phyloP scores from a whole-genome alignment of 371 early-diverging fungal genomes.

The Mortierella polycephala region DNA sequence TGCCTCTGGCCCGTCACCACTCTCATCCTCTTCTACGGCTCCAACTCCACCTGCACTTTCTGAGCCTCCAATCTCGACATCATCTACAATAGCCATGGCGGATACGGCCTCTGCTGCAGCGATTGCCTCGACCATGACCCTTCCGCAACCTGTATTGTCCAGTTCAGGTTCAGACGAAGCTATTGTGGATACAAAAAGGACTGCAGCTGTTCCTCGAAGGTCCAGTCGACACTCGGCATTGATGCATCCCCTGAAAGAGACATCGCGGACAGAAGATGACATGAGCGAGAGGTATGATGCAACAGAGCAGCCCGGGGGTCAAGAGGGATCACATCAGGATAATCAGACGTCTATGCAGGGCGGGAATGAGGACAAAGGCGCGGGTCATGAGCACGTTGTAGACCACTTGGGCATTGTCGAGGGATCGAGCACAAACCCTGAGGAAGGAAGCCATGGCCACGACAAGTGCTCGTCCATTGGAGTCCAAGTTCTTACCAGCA shows the following conservation, averaged over 20 bases:
- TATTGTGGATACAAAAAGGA: neutral
- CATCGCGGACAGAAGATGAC: constrained; percentile 7
- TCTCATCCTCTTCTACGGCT: neutral
- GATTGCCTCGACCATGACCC: constrained; percentile 25
- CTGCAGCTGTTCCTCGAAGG: neutral
- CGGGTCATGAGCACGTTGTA: too few relatives aligned
- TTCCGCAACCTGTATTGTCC: constrained; percentile 10
- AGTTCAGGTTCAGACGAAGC: neutral
- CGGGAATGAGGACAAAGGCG: too few relatives aligned
- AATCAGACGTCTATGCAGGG: too few relatives aligned
- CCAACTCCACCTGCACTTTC: neutral
- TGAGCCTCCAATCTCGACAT: neutral
- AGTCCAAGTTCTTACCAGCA: too few relatives aligned
- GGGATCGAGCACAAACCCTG: too few relatives aligned
- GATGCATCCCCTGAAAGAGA: constrained; percentile 20
- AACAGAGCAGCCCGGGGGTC: too few relatives aligned
- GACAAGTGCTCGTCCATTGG: too few relatives aligned
- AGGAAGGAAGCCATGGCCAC: too few relatives aligned
- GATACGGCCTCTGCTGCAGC: constrained; percentile 29
- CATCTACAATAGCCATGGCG: constrained; percentile 23
- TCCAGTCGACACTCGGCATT: neutral
- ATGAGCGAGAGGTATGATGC: neutral
- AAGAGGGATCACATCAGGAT: too few relatives aligned
- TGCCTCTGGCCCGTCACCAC: neutral
- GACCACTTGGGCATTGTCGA: too few relatives aligned